Evolutionary conservation across 139 green algal species (phyloP).

Genomic region (Nannochloris sp.): DNA sequence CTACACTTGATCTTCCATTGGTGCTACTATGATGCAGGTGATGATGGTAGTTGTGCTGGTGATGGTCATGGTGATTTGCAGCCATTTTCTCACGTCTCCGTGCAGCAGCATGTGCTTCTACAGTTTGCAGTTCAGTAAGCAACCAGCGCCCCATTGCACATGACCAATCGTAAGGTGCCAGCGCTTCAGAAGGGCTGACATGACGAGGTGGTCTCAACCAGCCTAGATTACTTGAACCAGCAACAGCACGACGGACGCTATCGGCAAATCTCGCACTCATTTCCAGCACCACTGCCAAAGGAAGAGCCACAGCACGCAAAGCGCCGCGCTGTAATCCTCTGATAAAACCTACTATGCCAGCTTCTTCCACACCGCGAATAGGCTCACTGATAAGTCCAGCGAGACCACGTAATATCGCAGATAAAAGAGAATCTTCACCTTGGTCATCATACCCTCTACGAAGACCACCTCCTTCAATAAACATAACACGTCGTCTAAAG

Average conservation of each 20-base stretch:
- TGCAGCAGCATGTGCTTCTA: too few species aligned
- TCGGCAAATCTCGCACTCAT: conserved; percentile 23
- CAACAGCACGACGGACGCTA: conserved; percentile 27
- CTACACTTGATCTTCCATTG: too few species aligned
- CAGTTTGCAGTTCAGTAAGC: conserved; percentile 27
- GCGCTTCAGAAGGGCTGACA: conserved; percentile 7
- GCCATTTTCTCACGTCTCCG: too few species aligned
- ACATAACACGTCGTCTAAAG: not conserved
- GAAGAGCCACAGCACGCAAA: conserved; percentile 27
- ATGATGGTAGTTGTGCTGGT: too few species aligned
- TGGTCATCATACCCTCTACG: not conserved
- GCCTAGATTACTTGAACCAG: conserved; percentile 17
- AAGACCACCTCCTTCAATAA: not conserved
- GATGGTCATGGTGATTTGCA: too few species aligned
- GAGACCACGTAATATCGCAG: conserved; percentile 21
- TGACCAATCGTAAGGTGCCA: conserved; percentile 27
- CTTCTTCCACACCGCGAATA: conserved; percentile 19
- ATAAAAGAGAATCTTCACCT: conserved; percentile 15
- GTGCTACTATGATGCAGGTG: too few species aligned
- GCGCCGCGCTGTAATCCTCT: conserved; percentile 19
- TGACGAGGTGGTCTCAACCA: conserved; percentile 29
- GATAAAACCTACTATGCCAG: conserved; percentile 24
- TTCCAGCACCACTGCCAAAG: conserved; percentile 33
- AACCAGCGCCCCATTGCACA: conserved; percentile 36
- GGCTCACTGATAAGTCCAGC: conserved; percentile 23